phyloP scores from a whole-genome alignment of 2,329 filamentous ascomycete genomes.

The Sarocladium kiliense region DNA sequence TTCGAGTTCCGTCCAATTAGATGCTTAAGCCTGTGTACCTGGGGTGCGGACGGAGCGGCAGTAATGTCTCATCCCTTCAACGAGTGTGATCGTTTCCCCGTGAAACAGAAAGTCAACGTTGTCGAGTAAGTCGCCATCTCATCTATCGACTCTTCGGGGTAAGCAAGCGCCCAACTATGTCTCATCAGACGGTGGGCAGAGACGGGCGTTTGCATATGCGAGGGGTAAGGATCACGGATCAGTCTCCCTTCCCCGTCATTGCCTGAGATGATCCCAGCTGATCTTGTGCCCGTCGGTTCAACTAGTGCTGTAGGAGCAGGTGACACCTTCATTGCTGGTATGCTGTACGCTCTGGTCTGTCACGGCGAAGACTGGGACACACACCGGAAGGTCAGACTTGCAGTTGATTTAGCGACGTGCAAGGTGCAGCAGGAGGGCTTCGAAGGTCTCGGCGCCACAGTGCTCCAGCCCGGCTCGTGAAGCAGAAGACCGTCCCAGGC shows the following conservation, averaged over 20 bases:
- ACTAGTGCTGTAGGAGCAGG: slow-evolving; percentile 65
- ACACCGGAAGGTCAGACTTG: slow-evolving; percentile 48
- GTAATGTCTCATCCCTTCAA: slow-evolving; percentile 23
- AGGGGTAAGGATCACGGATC: neutral
- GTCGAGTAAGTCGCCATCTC: slow-evolving; percentile 50
- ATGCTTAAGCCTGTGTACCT: slow-evolving; percentile 50
- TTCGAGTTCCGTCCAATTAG: slow-evolving; percentile 20
- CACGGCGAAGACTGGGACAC: slow-evolving; percentile 43
- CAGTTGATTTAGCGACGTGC: slow-evolving; percentile 59
- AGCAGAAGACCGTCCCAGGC: too few species aligned
- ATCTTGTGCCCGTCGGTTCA: neutral
- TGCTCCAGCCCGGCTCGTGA: neutral
- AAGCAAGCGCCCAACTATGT: neutral
- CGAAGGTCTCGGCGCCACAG: slow-evolving; percentile 32
- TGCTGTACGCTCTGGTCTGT: slow-evolving; percentile 57
- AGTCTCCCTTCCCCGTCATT: neutral
- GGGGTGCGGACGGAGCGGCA: slow-evolving; percentile 47
- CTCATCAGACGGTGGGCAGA: neutral
- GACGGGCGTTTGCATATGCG: neutral
- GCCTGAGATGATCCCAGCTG: neutral
- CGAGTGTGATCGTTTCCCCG: slow-evolving; percentile 31
- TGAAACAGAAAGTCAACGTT: slow-evolving; percentile 36
- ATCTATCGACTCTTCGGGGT: neutral
- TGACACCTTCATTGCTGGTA: slow-evolving; percentile 70
- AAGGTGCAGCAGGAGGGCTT: slow-evolving; percentile 68